Percentiles rank a stretch among this genome's conserved stretches.
phyloP scores from a whole-genome alignment of 345 rosid genomes.

The Hibiscus tridactylites region DNA sequence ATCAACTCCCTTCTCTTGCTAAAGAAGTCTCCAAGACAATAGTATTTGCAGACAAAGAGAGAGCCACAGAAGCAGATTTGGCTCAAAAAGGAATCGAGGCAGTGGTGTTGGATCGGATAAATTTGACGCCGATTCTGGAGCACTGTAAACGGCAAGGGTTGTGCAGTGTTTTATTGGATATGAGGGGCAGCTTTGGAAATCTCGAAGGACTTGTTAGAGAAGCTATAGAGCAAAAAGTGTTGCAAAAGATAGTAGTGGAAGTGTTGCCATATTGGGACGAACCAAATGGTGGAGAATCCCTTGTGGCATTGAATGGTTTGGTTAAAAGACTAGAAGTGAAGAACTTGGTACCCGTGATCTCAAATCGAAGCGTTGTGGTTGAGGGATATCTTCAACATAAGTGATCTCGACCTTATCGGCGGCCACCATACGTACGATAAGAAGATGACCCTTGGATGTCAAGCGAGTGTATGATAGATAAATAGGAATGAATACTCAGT shows the following conservation, averaged over 20 bases:
- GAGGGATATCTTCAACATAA: conserved; percentile 43
- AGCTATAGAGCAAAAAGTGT: conserved; percentile 34
- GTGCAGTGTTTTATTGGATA: conserved; percentile 57
- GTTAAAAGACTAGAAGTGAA: conserved; percentile 32
- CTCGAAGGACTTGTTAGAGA: conserved; percentile 47
- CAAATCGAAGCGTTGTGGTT: conserved; percentile 38
- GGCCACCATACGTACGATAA: background rate
- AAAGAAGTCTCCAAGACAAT: conserved; percentile 35
- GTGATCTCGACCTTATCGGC: background rate
- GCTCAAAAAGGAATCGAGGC: conserved; percentile 32
- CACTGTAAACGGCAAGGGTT: conserved; percentile 44
- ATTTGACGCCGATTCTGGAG: conserved; percentile 40
- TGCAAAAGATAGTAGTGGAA: conserved; percentile 55
- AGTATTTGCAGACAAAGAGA: conserved; percentile 31
- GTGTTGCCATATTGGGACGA: conserved; percentile 53
- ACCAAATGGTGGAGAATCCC: conserved; percentile 9
- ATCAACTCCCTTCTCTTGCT: conserved; percentile 17
- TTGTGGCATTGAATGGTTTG: conserved; percentile 20
- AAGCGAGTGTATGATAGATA: conserved; percentile 90
- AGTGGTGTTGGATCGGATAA: conserved; percentile 36
- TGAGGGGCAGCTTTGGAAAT: conserved; percentile 40
- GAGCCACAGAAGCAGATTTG: conserved; percentile 21
- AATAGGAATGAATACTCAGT: conserved; percentile 63
- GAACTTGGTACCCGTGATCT: conserved; percentile 35
- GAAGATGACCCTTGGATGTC: conserved; percentile 42